A percentile compares a stretch with the other conserved stretches of the same genome.
Evolutionary conservation across 1,284 basidiomycete species (phyloP).

Genomic region (Apiotrichum siamense): DNA sequence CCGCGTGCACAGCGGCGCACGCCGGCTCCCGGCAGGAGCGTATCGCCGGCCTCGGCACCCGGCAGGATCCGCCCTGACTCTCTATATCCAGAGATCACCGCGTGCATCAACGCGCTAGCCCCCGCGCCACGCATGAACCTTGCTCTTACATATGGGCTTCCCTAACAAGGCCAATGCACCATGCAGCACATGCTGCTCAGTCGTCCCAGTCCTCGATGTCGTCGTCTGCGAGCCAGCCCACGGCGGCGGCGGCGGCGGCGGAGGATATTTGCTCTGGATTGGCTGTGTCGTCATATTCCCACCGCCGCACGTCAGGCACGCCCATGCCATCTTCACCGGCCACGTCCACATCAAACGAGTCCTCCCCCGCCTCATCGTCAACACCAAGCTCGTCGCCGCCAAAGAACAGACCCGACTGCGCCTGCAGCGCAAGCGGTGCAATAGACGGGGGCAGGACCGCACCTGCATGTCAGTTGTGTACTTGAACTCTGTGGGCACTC

Average conservation of each 20-base stretch:
- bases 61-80: too few species aligned
- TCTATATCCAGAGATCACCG: not conserved
- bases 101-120: too few species aligned
- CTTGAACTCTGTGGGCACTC: not conserved
- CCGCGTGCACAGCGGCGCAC: too few species aligned
- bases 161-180: not conserved
- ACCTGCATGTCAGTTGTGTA: conserved; percentile 13
- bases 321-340: conserved; percentile 17
- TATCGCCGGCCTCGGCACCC: too few species aligned
- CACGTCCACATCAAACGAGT: conserved; percentile 1
- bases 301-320: conserved; percentile 8
- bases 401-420: conserved; percentile 8
- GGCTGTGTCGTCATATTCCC: conserved; percentile 7
- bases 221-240: conserved; percentile 16
- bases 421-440: conserved; percentile 25
- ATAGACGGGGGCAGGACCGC: conserved; percentile 31
- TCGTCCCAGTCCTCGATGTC: conserved; percentile 14
- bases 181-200: not conserved
- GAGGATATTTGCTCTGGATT: not conserved
- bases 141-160: not conserved
- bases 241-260: conserved; percentile 1
- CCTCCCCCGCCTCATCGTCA: not conserved
- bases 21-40: too few species aligned
- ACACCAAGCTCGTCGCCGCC: conserved; percentile 1
- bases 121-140: too few species aligned